phyloP scores from a whole-genome alignment of 2,329 filamentous ascomycete genomes.

The Pseudopyricularia cyperi region DNA sequence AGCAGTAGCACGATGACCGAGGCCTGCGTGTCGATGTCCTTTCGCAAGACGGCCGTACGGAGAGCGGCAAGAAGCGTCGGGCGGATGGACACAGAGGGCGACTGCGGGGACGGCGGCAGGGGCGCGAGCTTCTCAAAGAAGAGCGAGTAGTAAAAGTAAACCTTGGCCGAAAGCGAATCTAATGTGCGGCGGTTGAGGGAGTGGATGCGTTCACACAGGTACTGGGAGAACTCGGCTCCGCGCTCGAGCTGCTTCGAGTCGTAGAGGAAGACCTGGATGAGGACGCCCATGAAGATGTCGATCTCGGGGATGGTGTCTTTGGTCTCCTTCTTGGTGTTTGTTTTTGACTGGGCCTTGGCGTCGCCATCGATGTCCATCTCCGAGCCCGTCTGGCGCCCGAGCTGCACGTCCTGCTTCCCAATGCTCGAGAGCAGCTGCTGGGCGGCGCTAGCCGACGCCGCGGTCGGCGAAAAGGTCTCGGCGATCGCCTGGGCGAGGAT shows the following conservation, averaged over 20 bases:
- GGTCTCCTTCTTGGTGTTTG: conserved; percentile 44
- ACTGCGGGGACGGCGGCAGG: conserved; percentile 77
- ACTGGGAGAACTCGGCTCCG: conserved; percentile 73
- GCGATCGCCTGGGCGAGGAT: conserved; percentile 70
- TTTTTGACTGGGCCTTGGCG: conserved; percentile 36
- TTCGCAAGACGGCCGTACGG: conserved; percentile 87
- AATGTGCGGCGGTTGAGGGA: conserved; percentile 84
- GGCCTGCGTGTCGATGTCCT: conserved; percentile 94
- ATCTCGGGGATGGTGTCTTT: conserved; percentile 79
- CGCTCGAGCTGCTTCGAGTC: conserved; percentile 71
- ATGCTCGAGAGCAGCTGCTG: conserved; percentile 59
- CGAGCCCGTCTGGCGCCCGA: conserved; percentile 40
- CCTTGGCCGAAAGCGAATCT: conserved; percentile 85
- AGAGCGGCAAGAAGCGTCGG: conserved; percentile 78
- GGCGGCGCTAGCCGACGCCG: conserved; percentile 49
- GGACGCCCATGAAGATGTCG: conserved; percentile 77
- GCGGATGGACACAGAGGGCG: conserved; percentile 74
- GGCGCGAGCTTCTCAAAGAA: conserved; percentile 88
- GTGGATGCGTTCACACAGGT: conserved; percentile 74
- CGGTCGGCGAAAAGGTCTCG: conserved; percentile 58
- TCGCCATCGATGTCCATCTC: conserved; percentile 68
- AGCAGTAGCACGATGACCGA: conserved; percentile 90
- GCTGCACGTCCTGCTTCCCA: conserved; percentile 50
- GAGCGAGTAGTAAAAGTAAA: conserved; percentile 95
- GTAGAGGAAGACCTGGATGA: conserved; percentile 77